These are phyloP conservation scores for Saitozyma sp. DNA, from an alignment of 768 basidiomycete genomes.

Conservation along the genomic window DNA sequence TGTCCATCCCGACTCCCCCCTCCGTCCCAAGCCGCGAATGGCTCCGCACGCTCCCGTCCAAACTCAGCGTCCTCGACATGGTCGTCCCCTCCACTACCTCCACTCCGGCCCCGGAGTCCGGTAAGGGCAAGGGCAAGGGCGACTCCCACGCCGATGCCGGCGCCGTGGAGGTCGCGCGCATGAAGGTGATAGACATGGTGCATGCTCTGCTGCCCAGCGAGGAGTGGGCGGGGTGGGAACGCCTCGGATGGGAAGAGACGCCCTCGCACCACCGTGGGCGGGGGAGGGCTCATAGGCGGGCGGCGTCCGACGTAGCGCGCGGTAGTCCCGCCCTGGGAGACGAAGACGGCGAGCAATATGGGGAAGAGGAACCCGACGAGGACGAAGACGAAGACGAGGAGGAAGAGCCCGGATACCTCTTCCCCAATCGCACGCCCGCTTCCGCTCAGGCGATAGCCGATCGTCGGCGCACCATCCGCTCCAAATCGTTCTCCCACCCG, in stretches of 20 bases:
- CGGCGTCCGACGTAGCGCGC: not conserved
- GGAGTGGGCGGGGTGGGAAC: conserved; percentile 52
- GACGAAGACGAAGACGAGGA: conserved; percentile 36
- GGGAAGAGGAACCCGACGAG: conserved; percentile 5
- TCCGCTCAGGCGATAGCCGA: conserved; percentile 31
- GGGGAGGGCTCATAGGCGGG: not conserved
- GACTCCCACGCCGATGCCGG: not conserved
- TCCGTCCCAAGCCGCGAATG: conserved; percentile 14
- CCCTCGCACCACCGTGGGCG: conserved; percentile 3
- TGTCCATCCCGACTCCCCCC: conserved; percentile 15
- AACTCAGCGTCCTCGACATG: not conserved
- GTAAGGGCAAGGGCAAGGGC: not conserved
- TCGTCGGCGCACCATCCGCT: conserved; percentile 19
- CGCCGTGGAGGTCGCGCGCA: conserved; percentile 25
- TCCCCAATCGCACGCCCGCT: conserved; percentile 49
- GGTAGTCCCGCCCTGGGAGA: not conserved
- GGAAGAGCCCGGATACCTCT: conserved; percentile 50
- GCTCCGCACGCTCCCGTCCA: conserved; percentile 15
- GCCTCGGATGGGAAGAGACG: conserved; percentile 50
- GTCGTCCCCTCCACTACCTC: not conserved
- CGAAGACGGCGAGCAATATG: not conserved
- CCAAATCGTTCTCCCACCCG: conserved; percentile 5
- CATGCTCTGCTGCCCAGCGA: conserved; percentile 47
- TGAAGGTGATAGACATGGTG: conserved; percentile 42
- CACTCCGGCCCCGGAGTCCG: not conserved